Percentiles rank a stretch among this genome's conserved stretches.
Evolutionary conservation across 192 early-diverging fungal species (phyloP).

Genomic region (Coemansia sp.): DNA sequence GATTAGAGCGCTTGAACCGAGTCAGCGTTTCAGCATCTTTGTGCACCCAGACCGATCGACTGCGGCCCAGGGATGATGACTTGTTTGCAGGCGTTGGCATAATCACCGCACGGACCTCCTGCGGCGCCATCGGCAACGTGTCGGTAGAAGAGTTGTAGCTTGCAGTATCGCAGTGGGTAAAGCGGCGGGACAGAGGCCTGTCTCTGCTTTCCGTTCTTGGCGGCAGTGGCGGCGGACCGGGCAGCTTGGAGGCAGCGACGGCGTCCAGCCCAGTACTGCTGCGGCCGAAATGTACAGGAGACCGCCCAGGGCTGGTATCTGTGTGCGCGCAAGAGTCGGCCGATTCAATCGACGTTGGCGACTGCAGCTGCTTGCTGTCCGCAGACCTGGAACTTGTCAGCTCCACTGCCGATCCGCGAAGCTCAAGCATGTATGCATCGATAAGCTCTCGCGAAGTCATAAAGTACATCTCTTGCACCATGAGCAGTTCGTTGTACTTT

Average conservation of each 20-base stretch:
- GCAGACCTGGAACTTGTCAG: not conserved
- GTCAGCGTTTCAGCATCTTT: slow-evolving; percentile 43
- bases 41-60: slow-evolving; percentile 55
- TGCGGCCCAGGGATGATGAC: slow-evolving; percentile 39
- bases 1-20: slow-evolving; percentile 33
- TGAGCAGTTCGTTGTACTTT: slow-evolving; percentile 66
- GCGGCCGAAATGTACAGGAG: not conserved
- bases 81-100: slow-evolving; percentile 16
- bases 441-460: slow-evolving; percentile 66
- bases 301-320: not conserved
- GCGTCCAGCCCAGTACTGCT: not conserved
- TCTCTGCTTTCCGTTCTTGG: slow-evolving; percentile 2
- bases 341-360: not conserved
- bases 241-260: not conserved
- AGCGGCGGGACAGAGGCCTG: not conserved
- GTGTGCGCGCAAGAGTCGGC: not conserved
- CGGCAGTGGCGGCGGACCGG: slow-evolving; percentile 8
- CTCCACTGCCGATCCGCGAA: slow-evolving; percentile 31
- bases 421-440: slow-evolving; percentile 57
- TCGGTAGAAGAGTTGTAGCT: slow-evolving; percentile 37
- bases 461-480: slow-evolving; percentile 67
- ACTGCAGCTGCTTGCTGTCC: slow-evolving; percentile 4
- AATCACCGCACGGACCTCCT: slow-evolving; percentile 38
- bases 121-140: slow-evolving; percentile 17
- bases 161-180: slow-evolving; percentile 12